Conservation (phyloP, 257 asterid species). For the Petunia axillaris region DNA sequence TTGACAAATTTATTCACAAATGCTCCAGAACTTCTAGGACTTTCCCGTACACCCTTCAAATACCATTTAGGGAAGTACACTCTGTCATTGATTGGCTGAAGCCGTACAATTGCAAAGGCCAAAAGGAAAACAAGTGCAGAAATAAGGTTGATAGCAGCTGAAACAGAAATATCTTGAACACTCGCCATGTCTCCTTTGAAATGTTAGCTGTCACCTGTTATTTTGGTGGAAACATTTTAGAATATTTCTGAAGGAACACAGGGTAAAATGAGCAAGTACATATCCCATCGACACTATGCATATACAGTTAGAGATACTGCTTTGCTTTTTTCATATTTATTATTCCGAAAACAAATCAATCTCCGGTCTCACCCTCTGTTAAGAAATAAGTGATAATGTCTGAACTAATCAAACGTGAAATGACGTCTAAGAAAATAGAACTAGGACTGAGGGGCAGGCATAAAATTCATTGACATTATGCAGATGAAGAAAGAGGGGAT, state of each 20-base stretch:
- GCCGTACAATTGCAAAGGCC: conserved; percentile 76
- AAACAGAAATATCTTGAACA: conserved; percentile 61
- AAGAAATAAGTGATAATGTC: background rate
- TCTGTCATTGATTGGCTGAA: conserved; percentile 76
- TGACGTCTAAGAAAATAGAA: background rate
- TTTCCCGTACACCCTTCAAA: conserved; percentile 63
- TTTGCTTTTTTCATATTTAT: background rate
- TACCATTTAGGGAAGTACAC: conserved; percentile 94
- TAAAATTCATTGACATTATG: conserved; percentile 1
- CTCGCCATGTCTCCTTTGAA: conserved; percentile 59
- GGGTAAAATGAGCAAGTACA: background rate
- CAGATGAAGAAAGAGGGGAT: background rate
- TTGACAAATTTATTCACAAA: conserved; percentile 52
- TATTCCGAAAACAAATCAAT: background rate
- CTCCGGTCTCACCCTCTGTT: background rate
- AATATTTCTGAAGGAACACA: background rate
- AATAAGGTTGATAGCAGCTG: conserved; percentile 72
- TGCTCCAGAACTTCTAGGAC: conserved; percentile 58
- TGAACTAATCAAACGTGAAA: background rate
- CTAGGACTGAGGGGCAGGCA: background rate
- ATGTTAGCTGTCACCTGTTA: conserved; percentile 29
- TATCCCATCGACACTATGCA: background rate
- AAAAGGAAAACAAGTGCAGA: conserved; percentile 74
- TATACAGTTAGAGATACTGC: background rate
- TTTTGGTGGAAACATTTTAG: background rate